Evolutionary conservation across 495 filamentous ascomycete species (phyloP).

Genomic region (Penicillium lividum): DNA sequence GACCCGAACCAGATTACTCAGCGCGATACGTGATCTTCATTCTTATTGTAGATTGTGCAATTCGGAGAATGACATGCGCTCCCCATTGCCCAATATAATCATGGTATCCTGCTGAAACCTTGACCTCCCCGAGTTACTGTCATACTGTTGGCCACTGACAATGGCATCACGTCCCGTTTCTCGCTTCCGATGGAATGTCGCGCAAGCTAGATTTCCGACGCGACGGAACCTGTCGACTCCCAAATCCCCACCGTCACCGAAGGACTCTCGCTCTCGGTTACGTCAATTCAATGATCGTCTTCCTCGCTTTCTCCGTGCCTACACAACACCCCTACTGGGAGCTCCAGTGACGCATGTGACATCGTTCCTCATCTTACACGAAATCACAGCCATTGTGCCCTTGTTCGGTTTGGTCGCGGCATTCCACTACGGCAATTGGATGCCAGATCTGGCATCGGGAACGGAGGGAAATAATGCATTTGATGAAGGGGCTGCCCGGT

Average conservation of each 20-base stretch:
- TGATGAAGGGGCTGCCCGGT: conserved; percentile 54
- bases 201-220: conserved; percentile 13
- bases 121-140: neutral
- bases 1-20: conserved; percentile 26
- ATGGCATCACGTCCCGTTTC: conserved; percentile 24
- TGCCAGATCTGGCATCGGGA: conserved; percentile 55
- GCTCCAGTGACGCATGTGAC: conserved; percentile 82
- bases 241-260: conserved; percentile 22
- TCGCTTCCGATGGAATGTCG: conserved; percentile 15
- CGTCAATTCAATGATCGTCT: conserved; percentile 61
- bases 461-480: conserved; percentile 47
- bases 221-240: conserved; percentile 31
- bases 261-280: conserved; percentile 49
- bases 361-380: conserved; percentile 88
- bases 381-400: conserved; percentile 82
- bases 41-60: neutral
- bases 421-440: conserved; percentile 75
- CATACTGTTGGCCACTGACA: neutral
- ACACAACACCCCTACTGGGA: conserved; percentile 64
- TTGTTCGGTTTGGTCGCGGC: conserved; percentile 69
- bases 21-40: conserved; percentile 15
- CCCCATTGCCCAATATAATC: conserved; percentile 16
- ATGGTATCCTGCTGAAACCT: conserved; percentile 9
- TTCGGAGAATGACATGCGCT: conserved; percentile 1
- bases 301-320: conserved; percentile 60